Evolutionary conservation across 345 rosid genomes (phyloP).

Genomic region (Linum tenue): DNA sequence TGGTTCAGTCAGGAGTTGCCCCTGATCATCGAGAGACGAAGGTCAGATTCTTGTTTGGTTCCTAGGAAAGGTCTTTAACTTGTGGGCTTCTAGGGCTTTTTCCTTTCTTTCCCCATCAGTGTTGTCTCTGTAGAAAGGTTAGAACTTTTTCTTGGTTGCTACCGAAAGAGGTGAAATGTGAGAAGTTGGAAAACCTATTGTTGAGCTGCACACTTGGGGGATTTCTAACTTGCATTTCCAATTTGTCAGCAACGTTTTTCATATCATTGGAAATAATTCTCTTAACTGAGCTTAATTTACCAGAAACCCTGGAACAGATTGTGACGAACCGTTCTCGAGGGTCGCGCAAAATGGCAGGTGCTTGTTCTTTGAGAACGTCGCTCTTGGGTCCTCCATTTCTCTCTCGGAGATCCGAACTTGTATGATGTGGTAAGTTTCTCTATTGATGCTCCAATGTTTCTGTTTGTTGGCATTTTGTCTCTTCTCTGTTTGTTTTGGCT

Average conservation of each 20-base stretch:
- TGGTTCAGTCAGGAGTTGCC: conserved; percentile 92
- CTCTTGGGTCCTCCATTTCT: conserved; percentile 56
- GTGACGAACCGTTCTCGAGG: conserved; percentile 76
- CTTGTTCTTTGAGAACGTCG: conserved; percentile 66
- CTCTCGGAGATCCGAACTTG: conserved; percentile 44
- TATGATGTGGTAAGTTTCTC: conserved; percentile 51
- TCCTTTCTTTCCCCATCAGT: neutral
- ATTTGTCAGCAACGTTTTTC: neutral
- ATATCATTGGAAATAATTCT: conserved; percentile 3
- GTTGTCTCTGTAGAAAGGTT: neutral
- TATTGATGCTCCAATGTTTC: neutral
- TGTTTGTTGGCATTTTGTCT: neutral
- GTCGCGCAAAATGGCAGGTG: conserved; percentile 56
- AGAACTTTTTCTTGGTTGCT: neutral
- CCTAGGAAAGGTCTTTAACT: neutral
- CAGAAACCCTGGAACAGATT: conserved; percentile 58
- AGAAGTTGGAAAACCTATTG: too few species aligned
- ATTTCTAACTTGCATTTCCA: neutral
- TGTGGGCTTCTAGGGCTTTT: neutral
- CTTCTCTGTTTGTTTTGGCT: neutral
- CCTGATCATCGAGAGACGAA: conserved; percentile 96
- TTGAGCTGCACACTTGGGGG: neutral
- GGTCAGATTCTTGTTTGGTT: conserved; percentile 24
- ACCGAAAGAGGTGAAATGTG: neutral
- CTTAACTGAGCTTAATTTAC: conserved; percentile 42